A percentile compares a stretch with the other conserved stretches of the same genome.
Evolutionary conservation across 2,329 filamentous ascomycete species (phyloP).

Genomic region (Diaporthe australafricana): DNA sequence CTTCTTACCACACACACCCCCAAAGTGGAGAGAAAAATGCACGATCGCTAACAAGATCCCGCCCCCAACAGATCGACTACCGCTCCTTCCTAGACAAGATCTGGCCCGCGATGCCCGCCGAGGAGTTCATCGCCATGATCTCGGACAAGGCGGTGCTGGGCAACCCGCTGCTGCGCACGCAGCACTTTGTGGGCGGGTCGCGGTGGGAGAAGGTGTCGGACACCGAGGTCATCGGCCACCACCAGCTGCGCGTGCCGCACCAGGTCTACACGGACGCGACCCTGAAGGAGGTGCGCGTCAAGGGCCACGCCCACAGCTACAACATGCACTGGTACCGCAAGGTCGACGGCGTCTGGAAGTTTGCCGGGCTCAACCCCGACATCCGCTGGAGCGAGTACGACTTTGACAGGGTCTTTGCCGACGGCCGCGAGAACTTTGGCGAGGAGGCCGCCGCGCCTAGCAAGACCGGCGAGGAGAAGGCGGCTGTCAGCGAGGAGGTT

Average conservation of each 20-base stretch:
- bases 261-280: slow-evolving; percentile 68
- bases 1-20: not conserved
- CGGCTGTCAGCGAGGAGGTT: not conserved
- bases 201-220: slow-evolving; percentile 69
- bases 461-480: slow-evolving; percentile 33
- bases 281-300: slow-evolving; percentile 61
- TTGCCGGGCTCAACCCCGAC: slow-evolving; percentile 65
- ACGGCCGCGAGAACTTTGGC: slow-evolving; percentile 53
- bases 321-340: slow-evolving; percentile 70
- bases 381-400: slow-evolving; percentile 70
- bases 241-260: slow-evolving; percentile 72
- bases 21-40: too few species aligned
- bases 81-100: slow-evolving; percentile 69
- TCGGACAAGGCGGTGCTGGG: slow-evolving; percentile 68
- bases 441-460: slow-evolving; percentile 36
- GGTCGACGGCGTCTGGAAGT: slow-evolving; percentile 71
- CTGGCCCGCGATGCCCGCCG: slow-evolving; percentile 71
- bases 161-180: slow-evolving; percentile 71
- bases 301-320: slow-evolving; percentile 70
- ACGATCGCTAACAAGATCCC: too few species aligned
- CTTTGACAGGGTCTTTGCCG: slow-evolving; percentile 65
- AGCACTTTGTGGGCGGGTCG: slow-evolving; percentile 72
- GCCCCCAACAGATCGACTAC: slow-evolving; percentile 78
- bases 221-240: slow-evolving; percentile 69
- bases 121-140: slow-evolving; percentile 72